A percentile compares a stretch with the other conserved stretches of the same genome.
phyloP scores from a whole-genome alignment of 2,329 filamentous ascomycete species.

The Cladophialophora immunda region DNA sequence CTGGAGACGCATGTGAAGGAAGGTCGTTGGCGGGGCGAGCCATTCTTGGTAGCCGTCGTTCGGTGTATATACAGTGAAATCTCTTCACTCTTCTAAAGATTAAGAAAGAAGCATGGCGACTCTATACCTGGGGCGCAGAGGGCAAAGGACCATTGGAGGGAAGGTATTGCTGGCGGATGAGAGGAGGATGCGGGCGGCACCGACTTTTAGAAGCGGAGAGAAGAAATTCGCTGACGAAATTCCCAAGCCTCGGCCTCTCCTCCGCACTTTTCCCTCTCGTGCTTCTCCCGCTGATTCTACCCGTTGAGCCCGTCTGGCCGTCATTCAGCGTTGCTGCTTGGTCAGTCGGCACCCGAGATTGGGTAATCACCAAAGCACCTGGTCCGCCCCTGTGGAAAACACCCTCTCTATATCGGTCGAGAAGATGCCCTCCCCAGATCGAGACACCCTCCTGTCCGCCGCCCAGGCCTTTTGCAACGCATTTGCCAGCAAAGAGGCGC shows the following conservation, averaged over 20 bases:
- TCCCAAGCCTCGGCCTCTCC: slow-evolving; percentile 29
- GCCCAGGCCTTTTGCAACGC: slow-evolving; percentile 45
- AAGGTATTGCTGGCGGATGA: not conserved
- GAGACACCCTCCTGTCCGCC: slow-evolving; percentile 41
- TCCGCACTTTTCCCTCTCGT: slow-evolving; percentile 21
- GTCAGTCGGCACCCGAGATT: slow-evolving; percentile 23
- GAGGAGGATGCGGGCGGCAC: slow-evolving; percentile 18
- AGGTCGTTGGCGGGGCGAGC: slow-evolving; percentile 48
- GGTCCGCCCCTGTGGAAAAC: not conserved
- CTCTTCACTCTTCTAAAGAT: slow-evolving; percentile 13
- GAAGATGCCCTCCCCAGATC: slow-evolving; percentile 31
- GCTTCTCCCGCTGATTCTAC: too few relatives aligned
- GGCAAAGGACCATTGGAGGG: slow-evolving; percentile 10
- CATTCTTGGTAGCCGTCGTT: slow-evolving; percentile 20
- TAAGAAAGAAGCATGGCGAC: slow-evolving; percentile 20
- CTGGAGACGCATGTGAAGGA: slow-evolving; percentile 63
- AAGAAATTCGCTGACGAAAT: slow-evolving; percentile 31
- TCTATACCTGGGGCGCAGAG: not conserved
- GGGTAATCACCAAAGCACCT: slow-evolving; percentile 18
- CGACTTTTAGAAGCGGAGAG: slow-evolving; percentile 22
- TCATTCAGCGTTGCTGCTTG: slow-evolving; percentile 16
- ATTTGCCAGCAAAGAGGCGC: slow-evolving; percentile 43
- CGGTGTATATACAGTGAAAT: not conserved
- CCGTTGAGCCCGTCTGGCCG: not conserved
- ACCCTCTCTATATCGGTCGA: slow-evolving; percentile 6